Conservation (phyloP, 2,329 filamentous ascomycete genomes). For the Rutstroemia sp. region DNA sequence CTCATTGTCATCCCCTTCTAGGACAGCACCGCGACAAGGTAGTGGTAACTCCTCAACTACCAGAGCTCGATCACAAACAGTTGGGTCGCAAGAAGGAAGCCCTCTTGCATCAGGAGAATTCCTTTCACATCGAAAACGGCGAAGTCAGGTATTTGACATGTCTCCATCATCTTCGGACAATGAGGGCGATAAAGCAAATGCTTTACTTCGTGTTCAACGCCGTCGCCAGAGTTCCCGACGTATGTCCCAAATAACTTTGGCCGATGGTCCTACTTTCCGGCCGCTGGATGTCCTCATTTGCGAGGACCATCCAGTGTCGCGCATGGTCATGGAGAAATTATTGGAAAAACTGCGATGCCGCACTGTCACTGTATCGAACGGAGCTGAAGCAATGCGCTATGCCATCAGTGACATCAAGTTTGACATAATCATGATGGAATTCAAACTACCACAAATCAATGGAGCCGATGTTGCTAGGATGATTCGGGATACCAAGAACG, state of each 20-base stretch:
- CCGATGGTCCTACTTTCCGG: conserved; percentile 78
- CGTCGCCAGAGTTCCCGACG: conserved; percentile 93
- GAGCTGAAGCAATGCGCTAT: conserved; percentile 85
- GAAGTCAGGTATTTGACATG: conserved; percentile 92
- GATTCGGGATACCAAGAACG: conserved; percentile 94
- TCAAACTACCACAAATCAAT: conserved; percentile 89
- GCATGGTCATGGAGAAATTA: conserved; percentile 97
- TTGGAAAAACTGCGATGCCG: conserved; percentile 92
- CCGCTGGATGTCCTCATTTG: conserved; percentile 93
- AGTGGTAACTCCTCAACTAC: conserved; percentile 48
- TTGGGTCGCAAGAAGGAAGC: conserved; percentile 90
- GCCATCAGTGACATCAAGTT: conserved; percentile 97
- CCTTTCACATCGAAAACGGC: conserved; percentile 74
- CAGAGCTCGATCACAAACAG: conserved; percentile 79
- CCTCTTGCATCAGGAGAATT: conserved; percentile 53
- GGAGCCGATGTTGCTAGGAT: conserved; percentile 94
- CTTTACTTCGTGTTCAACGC: conserved; percentile 82
- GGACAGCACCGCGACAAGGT: conserved; percentile 54
- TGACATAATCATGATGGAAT: conserved; percentile 97
- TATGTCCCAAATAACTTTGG: conserved; percentile 81
- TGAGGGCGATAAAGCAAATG: conserved; percentile 87
- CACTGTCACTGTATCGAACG: conserved; percentile 85
- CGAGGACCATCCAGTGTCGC: conserved; percentile 93
- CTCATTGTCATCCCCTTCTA: conserved; percentile 52
- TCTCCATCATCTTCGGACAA: conserved; percentile 97